A percentile compares a stretch with the other conserved stretches of the same genome.
These are phyloP conservation scores for Melocanna baccifera DNA, from an alignment of 176 grass and related monocot genomes.

Conservation along the genomic window DNA sequence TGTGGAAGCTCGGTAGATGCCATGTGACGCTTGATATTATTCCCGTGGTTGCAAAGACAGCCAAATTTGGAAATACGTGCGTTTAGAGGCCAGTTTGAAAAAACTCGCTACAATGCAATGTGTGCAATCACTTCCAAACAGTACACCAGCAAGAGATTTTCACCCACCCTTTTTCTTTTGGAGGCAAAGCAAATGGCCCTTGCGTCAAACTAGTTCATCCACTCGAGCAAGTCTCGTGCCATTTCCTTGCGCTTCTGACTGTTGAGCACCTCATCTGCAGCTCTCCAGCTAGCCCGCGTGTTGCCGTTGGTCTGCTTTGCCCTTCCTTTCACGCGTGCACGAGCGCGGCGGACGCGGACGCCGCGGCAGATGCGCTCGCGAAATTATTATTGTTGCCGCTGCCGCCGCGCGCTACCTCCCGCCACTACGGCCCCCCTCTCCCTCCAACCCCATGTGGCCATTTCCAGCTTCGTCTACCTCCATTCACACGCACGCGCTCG, in stretches of 20 bases:
- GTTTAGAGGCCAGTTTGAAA: no score
- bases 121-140: no score
- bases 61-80: no score
- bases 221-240: neutral
- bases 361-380: neutral
- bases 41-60: no score
- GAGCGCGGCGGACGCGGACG: neutral
- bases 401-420: neutral
- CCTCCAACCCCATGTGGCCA: constrained; percentile 10
- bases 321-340: neutral
- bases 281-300: neutral
- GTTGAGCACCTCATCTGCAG: neutral
- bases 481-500: neutral
- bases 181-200: neutral
- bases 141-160: neutral
- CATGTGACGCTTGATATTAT: no score
- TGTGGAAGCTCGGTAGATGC: no score
- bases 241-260: neutral
- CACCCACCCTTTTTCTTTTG: neutral
- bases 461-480: constrained; percentile 23
- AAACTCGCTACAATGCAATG: no score
- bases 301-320: neutral
- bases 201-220: neutral
- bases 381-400: neutral
- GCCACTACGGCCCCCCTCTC: neutral